Evolutionary conservation across 2,329 filamentous ascomycete genomes (phyloP).

Genomic region (Claviceps pazoutovae): DNA sequence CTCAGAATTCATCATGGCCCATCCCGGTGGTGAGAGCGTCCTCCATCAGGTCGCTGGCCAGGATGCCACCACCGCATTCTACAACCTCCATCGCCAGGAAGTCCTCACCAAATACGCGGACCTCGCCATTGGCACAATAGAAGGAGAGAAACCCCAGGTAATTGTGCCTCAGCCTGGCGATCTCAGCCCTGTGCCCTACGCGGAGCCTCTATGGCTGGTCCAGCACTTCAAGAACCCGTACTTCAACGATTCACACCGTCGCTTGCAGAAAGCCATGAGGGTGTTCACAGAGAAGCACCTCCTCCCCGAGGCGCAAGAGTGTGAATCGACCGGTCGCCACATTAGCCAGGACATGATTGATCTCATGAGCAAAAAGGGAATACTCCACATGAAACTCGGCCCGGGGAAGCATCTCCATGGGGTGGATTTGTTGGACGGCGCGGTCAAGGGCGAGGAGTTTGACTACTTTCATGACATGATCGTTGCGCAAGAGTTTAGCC

Average conservation of each 20-base stretch:
- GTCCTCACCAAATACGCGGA: slow-evolving; percentile 68
- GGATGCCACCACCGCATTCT: slow-evolving; percentile 73
- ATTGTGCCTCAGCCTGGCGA: slow-evolving; percentile 56
- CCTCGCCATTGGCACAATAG: slow-evolving; percentile 61
- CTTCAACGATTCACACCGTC: slow-evolving; percentile 60
- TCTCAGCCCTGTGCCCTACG: slow-evolving; percentile 66
- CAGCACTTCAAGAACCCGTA: slow-evolving; percentile 67
- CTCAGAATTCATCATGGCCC: slow-evolving; percentile 71
- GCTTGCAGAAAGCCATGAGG: slow-evolving; percentile 54
- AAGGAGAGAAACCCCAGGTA: slow-evolving; percentile 62
- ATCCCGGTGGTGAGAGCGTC: slow-evolving; percentile 70
- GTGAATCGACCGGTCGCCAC: slow-evolving; percentile 59
- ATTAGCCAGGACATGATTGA: slow-evolving; percentile 63
- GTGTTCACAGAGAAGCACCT: slow-evolving; percentile 60
- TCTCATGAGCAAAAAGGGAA: slow-evolving; percentile 57
- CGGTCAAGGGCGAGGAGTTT: slow-evolving; percentile 63
- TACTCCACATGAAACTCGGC: slow-evolving; percentile 71
- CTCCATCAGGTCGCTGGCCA: slow-evolving; percentile 67
- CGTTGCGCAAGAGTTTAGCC: slow-evolving; percentile 56
- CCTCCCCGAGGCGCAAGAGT: slow-evolving; percentile 59
- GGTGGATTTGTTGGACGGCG: slow-evolving; percentile 52
- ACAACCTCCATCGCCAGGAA: slow-evolving; percentile 85
- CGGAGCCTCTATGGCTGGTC: slow-evolving; percentile 70
- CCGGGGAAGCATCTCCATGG: slow-evolving; percentile 72
- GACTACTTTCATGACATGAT: slow-evolving; percentile 81